phyloP scores from a whole-genome alignment of 2,329 filamentous ascomycete species.

The Colletotrichum godetiae region DNA sequence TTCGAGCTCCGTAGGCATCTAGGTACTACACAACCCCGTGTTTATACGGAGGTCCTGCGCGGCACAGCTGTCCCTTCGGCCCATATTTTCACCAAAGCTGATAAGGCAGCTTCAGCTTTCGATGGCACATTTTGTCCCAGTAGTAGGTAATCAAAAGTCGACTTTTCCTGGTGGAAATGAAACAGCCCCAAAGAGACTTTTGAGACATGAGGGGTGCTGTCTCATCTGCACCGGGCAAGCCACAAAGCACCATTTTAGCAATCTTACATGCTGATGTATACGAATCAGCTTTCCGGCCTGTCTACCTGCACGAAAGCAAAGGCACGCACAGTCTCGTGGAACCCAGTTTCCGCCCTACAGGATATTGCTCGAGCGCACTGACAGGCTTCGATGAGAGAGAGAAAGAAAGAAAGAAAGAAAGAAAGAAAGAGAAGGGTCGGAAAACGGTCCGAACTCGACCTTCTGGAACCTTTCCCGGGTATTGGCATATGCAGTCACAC shows the following conservation, averaged over 20 bases:
- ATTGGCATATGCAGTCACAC: neutral
- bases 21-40: neutral
- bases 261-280: neutral
- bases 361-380: neutral
- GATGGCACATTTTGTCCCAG: neutral
- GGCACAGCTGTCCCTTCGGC: slow-evolving; percentile 3
- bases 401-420: neutral
- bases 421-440: neutral
- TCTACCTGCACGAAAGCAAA: neutral
- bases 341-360: neutral
- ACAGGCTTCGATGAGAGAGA: neutral
- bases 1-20: slow-evolving; percentile 2
- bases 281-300: neutral
- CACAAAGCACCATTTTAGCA: neutral
- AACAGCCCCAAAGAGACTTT: slow-evolving; percentile 10
- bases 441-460: neutral
- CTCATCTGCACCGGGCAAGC: slow-evolving; percentile 12
- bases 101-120: slow-evolving; percentile 6
- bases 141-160: slow-evolving; percentile 13
- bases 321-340: neutral
- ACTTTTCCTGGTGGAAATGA: slow-evolving; percentile 1
- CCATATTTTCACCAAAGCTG: neutral
- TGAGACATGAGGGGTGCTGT: neutral
- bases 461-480: neutral
- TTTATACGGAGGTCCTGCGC: neutral